These are phyloP conservation scores for Escovopsis sp. DNA, from an alignment of 2,329 filamentous ascomycete species.

Conservation along the genomic window DNA sequence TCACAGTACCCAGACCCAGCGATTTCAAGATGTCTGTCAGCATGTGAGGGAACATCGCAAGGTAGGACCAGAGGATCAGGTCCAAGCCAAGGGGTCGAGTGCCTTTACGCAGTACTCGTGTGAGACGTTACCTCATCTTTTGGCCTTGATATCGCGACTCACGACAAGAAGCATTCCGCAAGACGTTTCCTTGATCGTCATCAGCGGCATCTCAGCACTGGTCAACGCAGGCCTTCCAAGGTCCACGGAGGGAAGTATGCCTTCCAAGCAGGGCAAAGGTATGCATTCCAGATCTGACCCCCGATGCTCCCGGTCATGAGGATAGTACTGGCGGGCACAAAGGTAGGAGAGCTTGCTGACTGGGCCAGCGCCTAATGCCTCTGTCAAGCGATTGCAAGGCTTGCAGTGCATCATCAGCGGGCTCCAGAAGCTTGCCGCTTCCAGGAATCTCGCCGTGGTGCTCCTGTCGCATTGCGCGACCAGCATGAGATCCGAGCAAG, in stretches of 20 bases:
- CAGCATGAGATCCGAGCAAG: slow-evolving; percentile 52
- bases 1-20: slow-evolving; percentile 20
- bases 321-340: no score
- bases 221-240: slow-evolving; percentile 65
- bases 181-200: slow-evolving; percentile 51
- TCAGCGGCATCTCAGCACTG: slow-evolving; percentile 65
- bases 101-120: slow-evolving; percentile 35
- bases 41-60: slow-evolving; percentile 6
- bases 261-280: slow-evolving; percentile 26
- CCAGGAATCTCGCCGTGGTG: slow-evolving; percentile 57
- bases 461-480: slow-evolving; percentile 69
- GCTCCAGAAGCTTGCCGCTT: slow-evolving; percentile 60
- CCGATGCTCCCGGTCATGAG: no score
- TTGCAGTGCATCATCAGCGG: slow-evolving; percentile 51
- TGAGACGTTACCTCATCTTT: slow-evolving; percentile 51
- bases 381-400: slow-evolving; percentile 32
- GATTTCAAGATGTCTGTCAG: slow-evolving; percentile 14
- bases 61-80: slow-evolving; percentile 2
- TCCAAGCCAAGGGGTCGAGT: slow-evolving; percentile 10
- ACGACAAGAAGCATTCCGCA: slow-evolving; percentile 44
- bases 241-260: slow-evolving; percentile 24
- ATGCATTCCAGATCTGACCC: neutral
- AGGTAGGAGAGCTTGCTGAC: no score
- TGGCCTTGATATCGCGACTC: slow-evolving; percentile 60
- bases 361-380: slow-evolving; percentile 22